These are phyloP conservation scores for Candida taoyuanica DNA, from an alignment of 805 yeast species.

Conservation along the genomic window DNA sequence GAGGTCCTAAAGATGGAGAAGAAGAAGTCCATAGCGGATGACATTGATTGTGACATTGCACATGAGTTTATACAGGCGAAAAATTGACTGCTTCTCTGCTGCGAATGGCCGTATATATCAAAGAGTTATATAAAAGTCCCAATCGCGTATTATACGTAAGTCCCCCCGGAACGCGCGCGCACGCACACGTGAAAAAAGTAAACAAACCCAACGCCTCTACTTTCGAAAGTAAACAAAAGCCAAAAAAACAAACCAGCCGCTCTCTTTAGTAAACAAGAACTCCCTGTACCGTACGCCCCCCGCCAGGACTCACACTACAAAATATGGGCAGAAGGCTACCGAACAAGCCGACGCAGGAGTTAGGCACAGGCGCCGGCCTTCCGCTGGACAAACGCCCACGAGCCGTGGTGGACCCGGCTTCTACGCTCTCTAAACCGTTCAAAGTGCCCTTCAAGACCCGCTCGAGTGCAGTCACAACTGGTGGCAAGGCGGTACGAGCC, in stretches of 20 bases:
- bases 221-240: no score
- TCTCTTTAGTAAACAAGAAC: no score
- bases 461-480: constrained; percentile 20
- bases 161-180: no score
- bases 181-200: constrained; percentile 4
- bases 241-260: background rate
- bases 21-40: constrained; percentile 24
- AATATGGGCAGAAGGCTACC: constrained; percentile 37
- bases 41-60: constrained; percentile 32
- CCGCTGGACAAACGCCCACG: constrained; percentile 53
- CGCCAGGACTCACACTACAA: no score
- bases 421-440: constrained; percentile 60
- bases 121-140: no score
- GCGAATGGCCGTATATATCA: no score
- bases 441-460: constrained; percentile 50
- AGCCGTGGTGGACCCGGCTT: constrained; percentile 46
- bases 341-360: constrained; percentile 39
- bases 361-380: constrained; percentile 70
- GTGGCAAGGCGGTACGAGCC: constrained; percentile 23
- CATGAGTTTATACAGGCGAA: constrained; percentile 13
- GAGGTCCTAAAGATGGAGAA: constrained; percentile 35
- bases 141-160: no score
- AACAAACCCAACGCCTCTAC: constrained; percentile 5
- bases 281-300: no score
- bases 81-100: no score